Evolutionary conservation across 805 yeast species (phyloP).

Genomic region (Candida silvatica): DNA sequence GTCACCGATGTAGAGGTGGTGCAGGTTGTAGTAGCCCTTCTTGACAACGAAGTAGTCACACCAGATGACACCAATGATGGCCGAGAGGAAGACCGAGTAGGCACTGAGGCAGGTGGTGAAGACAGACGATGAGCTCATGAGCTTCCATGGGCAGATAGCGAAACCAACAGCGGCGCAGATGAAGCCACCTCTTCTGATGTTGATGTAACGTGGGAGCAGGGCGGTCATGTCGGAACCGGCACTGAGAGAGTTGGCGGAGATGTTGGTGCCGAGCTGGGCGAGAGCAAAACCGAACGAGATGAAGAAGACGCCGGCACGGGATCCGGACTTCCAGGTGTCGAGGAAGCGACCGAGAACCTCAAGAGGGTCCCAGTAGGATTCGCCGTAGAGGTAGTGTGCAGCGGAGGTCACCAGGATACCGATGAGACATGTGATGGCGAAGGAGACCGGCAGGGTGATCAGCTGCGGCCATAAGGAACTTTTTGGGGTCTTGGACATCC

Average conservation of each 20-base stretch:
- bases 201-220: conserved; percentile 51
- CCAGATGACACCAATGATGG: conserved; percentile 71
- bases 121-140: conserved; percentile 57
- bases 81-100: conserved; percentile 71
- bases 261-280: conserved; percentile 74
- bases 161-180: conserved; percentile 67
- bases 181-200: conserved; percentile 75
- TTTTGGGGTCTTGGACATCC: conserved; percentile 58
- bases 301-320: conserved; percentile 75
- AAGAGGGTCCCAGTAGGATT: conserved; percentile 76
- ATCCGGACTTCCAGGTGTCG: conserved; percentile 43
- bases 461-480: conserved; percentile 50
- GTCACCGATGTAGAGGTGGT: conserved; percentile 52
- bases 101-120: conserved; percentile 78
- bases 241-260: conserved; percentile 62
- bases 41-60: conserved; percentile 67
- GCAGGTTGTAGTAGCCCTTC: conserved; percentile 57
- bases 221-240: conserved; percentile 72
- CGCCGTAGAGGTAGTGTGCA: conserved; percentile 56
- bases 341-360: conserved; percentile 65
- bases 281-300: conserved; percentile 62
- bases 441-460: conserved; percentile 65
- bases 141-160: conserved; percentile 78
- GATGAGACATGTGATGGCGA: conserved; percentile 73
- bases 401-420: conserved; percentile 84